A percentile compares a stretch with the other conserved stretches of the same genome.
phyloP scores from a whole-genome alignment of 179 eudicot species.

The Vitellaria paradoxa region DNA sequence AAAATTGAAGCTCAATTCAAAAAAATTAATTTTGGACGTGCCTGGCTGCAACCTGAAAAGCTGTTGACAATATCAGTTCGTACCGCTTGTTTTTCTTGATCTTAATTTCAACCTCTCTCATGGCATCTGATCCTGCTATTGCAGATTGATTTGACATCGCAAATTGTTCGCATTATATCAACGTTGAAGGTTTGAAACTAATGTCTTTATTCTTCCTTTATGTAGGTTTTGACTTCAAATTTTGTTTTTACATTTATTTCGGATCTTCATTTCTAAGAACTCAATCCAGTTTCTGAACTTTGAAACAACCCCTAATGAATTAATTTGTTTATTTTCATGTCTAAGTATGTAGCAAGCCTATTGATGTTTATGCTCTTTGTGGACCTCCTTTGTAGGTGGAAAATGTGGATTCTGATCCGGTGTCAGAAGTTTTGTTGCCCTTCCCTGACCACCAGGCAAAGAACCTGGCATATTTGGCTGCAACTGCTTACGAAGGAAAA shows the following conservation, averaged over 20 bases:
- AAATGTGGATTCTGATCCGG: constrained; percentile 64
- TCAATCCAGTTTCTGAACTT: not conserved
- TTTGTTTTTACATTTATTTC: not conserved
- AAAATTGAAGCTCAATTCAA: not conserved
- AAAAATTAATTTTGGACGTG: constrained; percentile 2
- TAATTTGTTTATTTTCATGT: not conserved
- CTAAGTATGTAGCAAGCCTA: not conserved
- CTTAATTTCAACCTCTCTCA: constrained; percentile 7
- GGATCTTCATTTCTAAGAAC: not conserved
- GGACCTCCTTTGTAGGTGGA: constrained; percentile 51
- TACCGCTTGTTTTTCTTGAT: not conserved
- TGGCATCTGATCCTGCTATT: constrained; percentile 12
- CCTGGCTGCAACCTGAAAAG: not conserved
- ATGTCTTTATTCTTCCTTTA: not conserved
- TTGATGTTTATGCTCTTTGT: not conserved
- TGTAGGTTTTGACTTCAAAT: not conserved
- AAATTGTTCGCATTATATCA: constrained; percentile 60
- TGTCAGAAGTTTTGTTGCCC: constrained; percentile 60
- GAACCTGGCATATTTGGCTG: constrained; percentile 58
- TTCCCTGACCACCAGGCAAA: constrained; percentile 71
- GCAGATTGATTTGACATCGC: constrained; percentile 96
- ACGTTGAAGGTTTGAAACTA: constrained; percentile 57
- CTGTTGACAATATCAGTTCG: not conserved
- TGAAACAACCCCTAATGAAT: not conserved
- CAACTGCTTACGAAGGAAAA: constrained; percentile 52